A percentile compares a stretch with the other conserved stretches of the same genome.
phyloP scores from a whole-genome alignment of 805 yeast species.

The Nakazawaea holstii region DNA sequence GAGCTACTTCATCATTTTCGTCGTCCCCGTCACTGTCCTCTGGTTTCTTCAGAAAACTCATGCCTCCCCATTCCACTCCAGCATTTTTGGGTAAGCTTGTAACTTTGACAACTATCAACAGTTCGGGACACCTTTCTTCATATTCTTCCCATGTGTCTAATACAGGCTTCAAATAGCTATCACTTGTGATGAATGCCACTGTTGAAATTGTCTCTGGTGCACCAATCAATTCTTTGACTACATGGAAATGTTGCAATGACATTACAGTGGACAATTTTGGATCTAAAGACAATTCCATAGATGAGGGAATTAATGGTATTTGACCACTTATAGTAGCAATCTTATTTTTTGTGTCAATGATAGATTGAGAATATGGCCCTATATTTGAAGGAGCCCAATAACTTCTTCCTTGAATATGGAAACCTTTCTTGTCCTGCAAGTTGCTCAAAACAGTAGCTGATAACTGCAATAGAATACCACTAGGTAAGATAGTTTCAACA shows the following conservation, averaged over 20 bases:
- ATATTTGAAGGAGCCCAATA: slow-evolving; percentile 99
- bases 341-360: slow-evolving; percentile 41
- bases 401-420: slow-evolving; percentile 89
- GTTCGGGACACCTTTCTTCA: slow-evolving; percentile 17
- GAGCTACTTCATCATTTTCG: slow-evolving; percentile 15
- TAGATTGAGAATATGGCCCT: slow-evolving; percentile 94
- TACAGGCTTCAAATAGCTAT: slow-evolving; percentile 24
- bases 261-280: slow-evolving; percentile 36
- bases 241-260: slow-evolving; percentile 69
- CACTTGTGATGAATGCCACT: slow-evolving; percentile 49
- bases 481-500: slow-evolving; percentile 53
- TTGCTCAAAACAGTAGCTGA: slow-evolving; percentile 50
- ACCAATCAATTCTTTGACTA: slow-evolving; percentile 52
- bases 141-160: slow-evolving; percentile 42
- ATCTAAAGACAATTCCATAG: slow-evolving; percentile 46
- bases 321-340: slow-evolving; percentile 79
- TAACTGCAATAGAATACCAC: slow-evolving; percentile 38
- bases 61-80: slow-evolving; percentile 71
- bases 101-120: slow-evolving; percentile 50
- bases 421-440: slow-evolving; percentile 46
- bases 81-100: slow-evolving; percentile 59
- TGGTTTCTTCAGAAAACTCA: slow-evolving; percentile 34
- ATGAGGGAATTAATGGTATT: slow-evolving; percentile 74
- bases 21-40: slow-evolving; percentile 36
- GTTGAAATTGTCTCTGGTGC: slow-evolving; percentile 38